phyloP scores from a whole-genome alignment of 2,329 filamentous ascomycete genomes.

The Trichoderma sp. region DNA sequence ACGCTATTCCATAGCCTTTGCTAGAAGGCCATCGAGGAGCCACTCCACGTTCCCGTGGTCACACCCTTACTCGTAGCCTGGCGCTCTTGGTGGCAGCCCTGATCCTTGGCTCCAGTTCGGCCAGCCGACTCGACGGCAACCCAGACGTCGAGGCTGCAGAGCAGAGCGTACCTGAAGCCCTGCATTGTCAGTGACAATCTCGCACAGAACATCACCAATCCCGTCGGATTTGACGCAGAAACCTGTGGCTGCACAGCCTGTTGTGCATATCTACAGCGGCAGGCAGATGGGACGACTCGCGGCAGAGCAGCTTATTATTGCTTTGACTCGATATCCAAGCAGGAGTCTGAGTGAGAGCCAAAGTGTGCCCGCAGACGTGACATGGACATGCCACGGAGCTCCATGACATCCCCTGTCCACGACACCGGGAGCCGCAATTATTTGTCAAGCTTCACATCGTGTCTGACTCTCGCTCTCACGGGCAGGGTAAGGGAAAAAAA shows the following conservation, averaged over 20 bases:
- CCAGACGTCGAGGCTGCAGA: conserved; percentile 13
- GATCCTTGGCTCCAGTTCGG: background rate
- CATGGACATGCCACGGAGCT: background rate
- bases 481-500: too few species aligned
- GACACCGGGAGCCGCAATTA: background rate
- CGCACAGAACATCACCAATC: background rate
- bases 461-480: background rate
- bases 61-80: conserved; percentile 9
- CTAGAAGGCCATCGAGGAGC: conserved; percentile 23
- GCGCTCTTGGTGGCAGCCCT: conserved; percentile 3
- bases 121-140: conserved; percentile 20
- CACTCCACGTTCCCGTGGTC: conserved; percentile 22
- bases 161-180: conserved; percentile 14
- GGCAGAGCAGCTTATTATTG: background rate
- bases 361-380: background rate
- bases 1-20: conserved; percentile 20
- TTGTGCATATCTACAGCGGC: background rate
- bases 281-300: background rate
- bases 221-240: background rate
- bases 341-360: background rate
- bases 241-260: background rate
- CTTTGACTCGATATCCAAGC: too few species aligned
- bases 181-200: background rate
- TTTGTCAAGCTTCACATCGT: conserved; percentile 11
- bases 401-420: background rate